Conservation (phyloP, 176 grass and related monocot species). For the Alloteropsis semialata region DNA sequence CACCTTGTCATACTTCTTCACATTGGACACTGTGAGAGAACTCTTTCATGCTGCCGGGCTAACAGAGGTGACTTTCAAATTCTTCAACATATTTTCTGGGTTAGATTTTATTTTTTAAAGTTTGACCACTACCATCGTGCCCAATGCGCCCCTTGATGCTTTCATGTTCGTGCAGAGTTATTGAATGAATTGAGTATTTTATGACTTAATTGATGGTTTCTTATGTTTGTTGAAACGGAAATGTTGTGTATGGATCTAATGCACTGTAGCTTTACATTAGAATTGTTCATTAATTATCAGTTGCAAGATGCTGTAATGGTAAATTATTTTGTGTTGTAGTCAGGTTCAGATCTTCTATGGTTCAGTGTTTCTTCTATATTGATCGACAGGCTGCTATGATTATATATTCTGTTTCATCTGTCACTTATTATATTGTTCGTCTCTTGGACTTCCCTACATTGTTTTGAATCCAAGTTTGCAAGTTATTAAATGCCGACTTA, state of each 20-base stretch:
- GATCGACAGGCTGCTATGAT: background rate
- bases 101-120: slow-evolving; percentile 7
- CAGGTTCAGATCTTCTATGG: background rate
- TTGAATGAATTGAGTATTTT: background rate
- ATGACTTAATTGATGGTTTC: background rate
- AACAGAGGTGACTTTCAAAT: slow-evolving; percentile 48
- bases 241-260: background rate
- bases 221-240: background rate
- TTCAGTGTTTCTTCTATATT: background rate
- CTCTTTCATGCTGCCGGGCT: slow-evolving; percentile 79
- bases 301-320: background rate
- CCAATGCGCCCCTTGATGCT: background rate
- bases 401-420: background rate
- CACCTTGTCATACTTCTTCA: slow-evolving; percentile 88
- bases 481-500: background rate
- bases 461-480: background rate
- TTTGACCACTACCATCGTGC: background rate
- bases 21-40: slow-evolving; percentile 66
- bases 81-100: background rate
- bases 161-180: background rate
- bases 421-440: background rate
- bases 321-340: background rate
- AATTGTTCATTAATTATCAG: background rate
- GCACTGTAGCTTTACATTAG: background rate
- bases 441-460: background rate